phyloP scores from a whole-genome alignment of 2,329 filamentous ascomycete genomes.

The Penicillium sp. region DNA sequence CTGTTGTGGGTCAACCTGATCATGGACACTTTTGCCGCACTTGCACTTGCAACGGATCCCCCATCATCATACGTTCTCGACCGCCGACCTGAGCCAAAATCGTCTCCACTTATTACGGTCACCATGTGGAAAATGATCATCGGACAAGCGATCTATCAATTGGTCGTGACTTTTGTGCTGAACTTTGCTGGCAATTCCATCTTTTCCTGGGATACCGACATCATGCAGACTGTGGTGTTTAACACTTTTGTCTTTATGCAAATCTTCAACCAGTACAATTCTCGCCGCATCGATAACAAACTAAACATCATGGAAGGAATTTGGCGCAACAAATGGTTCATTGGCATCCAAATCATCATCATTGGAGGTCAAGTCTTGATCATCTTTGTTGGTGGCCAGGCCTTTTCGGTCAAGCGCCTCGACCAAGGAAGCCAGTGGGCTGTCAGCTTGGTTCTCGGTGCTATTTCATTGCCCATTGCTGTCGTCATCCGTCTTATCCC shows the following conservation, averaged over 20 bases:
- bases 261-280: slow-evolving; percentile 54
- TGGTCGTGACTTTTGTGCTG: slow-evolving; percentile 43
- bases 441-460: slow-evolving; percentile 67
- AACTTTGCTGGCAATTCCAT: slow-evolving; percentile 49
- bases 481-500: slow-evolving; percentile 62
- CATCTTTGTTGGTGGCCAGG: slow-evolving; percentile 67
- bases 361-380: slow-evolving; percentile 71
- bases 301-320: slow-evolving; percentile 49
- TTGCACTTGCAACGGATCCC: slow-evolving; percentile 65
- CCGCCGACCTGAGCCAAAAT: slow-evolving; percentile 51
- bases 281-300: slow-evolving; percentile 46
- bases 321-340: slow-evolving; percentile 47
- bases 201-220: slow-evolving; percentile 30
- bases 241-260: slow-evolving; percentile 52
- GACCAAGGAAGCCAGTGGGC: slow-evolving; percentile 66
- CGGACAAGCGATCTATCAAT: slow-evolving; percentile 45
- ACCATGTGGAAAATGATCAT: slow-evolving; percentile 52
- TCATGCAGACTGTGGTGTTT: slow-evolving; percentile 43
- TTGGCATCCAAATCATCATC: slow-evolving; percentile 66
- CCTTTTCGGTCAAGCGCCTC: slow-evolving; percentile 65
- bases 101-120: slow-evolving; percentile 46
- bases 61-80: slow-evolving; percentile 60
- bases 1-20: slow-evolving; percentile 70
- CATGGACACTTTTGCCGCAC: slow-evolving; percentile 68
- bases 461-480: slow-evolving; percentile 67